phyloP scores from a whole-genome alignment of 257 asterid genomes.

The Gentiana macrophylla region DNA sequence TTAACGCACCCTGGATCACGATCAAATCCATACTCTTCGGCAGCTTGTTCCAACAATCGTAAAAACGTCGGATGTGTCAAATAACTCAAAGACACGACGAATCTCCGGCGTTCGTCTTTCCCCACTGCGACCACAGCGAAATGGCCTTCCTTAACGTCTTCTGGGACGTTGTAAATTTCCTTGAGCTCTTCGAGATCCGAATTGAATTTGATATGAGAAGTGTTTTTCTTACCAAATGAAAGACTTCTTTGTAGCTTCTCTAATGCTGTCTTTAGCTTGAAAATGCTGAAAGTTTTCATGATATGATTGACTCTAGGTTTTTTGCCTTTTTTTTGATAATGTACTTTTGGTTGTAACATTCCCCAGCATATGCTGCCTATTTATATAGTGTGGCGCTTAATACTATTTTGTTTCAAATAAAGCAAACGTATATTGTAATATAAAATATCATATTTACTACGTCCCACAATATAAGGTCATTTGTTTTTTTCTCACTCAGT shows the following conservation, averaged over 20 bases:
- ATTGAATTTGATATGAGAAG: neutral
- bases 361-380: too few species aligned
- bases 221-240: slow-evolving; percentile 21
- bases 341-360: neutral
- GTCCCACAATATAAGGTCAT: too few species aligned
- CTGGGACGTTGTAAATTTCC: slow-evolving; percentile 26
- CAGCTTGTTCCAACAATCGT: slow-evolving; percentile 30
- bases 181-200: slow-evolving; percentile 9
- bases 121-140: slow-evolving; percentile 29
- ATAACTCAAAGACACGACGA: slow-evolving; percentile 24
- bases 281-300: slow-evolving; percentile 26
- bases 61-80: slow-evolving; percentile 25
- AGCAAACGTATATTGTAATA: too few species aligned
- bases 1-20: slow-evolving; percentile 25
- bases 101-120: slow-evolving; percentile 19
- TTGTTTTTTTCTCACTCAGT: too few species aligned
- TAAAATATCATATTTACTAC: too few species aligned
- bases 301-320: slow-evolving; percentile 13
- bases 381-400: too few species aligned
- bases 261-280: slow-evolving; percentile 37
- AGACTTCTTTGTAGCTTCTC: slow-evolving; percentile 45
- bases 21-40: slow-evolving; percentile 39
- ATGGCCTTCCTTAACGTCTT: slow-evolving; percentile 46
- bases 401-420: too few species aligned
- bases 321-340: slow-evolving; percentile 11